Evolutionary conservation across 2,329 filamentous ascomycete genomes (phyloP).

Genomic region (Fusarium circinatum): DNA sequence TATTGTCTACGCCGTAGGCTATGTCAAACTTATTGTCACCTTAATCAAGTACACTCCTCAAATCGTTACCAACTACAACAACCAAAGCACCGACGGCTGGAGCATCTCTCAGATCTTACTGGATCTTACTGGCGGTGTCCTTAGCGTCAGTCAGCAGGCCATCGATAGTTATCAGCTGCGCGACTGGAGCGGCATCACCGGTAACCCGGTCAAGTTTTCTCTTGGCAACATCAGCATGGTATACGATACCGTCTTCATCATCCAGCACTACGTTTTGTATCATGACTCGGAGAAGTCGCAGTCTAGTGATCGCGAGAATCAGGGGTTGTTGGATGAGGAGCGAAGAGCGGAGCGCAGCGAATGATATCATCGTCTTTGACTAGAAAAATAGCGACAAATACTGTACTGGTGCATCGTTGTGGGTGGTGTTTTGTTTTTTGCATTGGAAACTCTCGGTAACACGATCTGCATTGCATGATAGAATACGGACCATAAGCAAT

Average conservation of each 20-base stretch:
- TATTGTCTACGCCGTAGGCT: slow-evolving; percentile 76
- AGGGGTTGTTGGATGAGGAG: slow-evolving; percentile 46
- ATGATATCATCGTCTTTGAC: background rate
- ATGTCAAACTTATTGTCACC: slow-evolving; percentile 89
- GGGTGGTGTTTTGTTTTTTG: slow-evolving; percentile 2
- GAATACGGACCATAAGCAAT: background rate
- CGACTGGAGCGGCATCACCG: slow-evolving; percentile 91
- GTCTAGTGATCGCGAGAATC: slow-evolving; percentile 29
- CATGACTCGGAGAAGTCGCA: slow-evolving; percentile 28
- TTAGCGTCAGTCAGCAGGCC: slow-evolving; percentile 83
- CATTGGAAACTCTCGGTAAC: slow-evolving; percentile 1
- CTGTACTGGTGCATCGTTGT: background rate
- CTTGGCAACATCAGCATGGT: slow-evolving; percentile 86
- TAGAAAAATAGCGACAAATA: background rate
- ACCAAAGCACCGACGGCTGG: slow-evolving; percentile 89
- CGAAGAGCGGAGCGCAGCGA: slow-evolving; percentile 35
- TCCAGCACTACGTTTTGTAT: slow-evolving; percentile 90
- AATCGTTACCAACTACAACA: slow-evolving; percentile 82
- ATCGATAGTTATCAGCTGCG: slow-evolving; percentile 86
- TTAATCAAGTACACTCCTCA: slow-evolving; percentile 94
- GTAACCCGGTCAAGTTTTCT: slow-evolving; percentile 90
- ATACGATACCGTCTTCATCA: slow-evolving; percentile 87
- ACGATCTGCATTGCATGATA: slow-evolving; percentile 5
- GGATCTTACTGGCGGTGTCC: slow-evolving; percentile 81
- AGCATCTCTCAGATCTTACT: slow-evolving; percentile 85